Base-by-base conservation (phyloP, 768 basidiomycete genomes). In the Lactarius deliciosus region DNA sequence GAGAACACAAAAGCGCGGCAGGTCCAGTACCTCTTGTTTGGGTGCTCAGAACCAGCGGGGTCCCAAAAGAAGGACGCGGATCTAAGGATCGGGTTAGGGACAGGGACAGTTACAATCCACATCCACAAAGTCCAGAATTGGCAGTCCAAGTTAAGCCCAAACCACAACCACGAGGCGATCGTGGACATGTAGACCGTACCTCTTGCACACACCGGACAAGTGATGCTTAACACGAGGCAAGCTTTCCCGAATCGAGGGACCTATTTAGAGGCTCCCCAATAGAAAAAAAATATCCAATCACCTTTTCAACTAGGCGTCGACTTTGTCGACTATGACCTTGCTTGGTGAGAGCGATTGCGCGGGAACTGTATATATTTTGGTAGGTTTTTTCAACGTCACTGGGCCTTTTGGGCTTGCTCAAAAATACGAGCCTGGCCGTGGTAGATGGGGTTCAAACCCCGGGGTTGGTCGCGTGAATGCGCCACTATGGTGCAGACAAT, bases 81-180 rank as follows among this genome's bases (percentile, higher is more conserved):
- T 9, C 25, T 7, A 22, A 20, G 22, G 16, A 38, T 28, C 18
- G 47, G 1, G 1, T 7, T 32, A 28, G 25, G n/a, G n/a, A n/a
- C n/a, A 32, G 32, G 32, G 30, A 30, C 8, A 30, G 55, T 34
- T 25, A 28, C 25, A 22, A 32, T 25, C 18, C 36, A 16, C 6
- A 45, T 63, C 61, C 61, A 66, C 65, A 63, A 63, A 25, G 61
- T 18, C 45, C 43, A 36, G 15, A 36, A 43, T 53, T 53, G 13
- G 50, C 25, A 25, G 22, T 53, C 50, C 25, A 40, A 1, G 11
- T 40, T 16, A 38, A 3, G 32, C 20, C 25, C 60, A 22, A 50
- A 11, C 61, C 53, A 65, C 43, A 56, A 34, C 34, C 25, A 53
- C 50, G 25, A 53, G 22, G 22, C 25, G 15, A 53, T 53, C 8